A percentile compares a stretch with the other conserved stretches of the same genome.
Evolutionary conservation across 495 filamentous ascomycete species (phyloP).

Genomic region (Lentithecium fluviatile): DNA sequence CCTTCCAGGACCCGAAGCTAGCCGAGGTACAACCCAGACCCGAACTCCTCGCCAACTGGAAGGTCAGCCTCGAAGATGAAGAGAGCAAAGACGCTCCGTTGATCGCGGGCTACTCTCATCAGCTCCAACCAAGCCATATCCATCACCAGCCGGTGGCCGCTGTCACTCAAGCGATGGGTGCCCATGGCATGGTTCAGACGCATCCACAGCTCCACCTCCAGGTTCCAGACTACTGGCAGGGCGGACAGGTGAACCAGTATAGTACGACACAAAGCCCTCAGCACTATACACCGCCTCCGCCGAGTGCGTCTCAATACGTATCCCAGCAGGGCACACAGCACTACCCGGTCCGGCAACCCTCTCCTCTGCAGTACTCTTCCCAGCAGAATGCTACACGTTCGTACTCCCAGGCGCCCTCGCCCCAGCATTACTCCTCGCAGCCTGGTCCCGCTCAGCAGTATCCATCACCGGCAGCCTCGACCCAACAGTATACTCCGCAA

Average conservation of each 20-base stretch:
- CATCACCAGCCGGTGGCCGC: constrained; percentile 11
- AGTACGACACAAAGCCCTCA: constrained; percentile 3
- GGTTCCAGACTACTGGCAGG: constrained; percentile 24
- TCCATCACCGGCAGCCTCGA: neutral
- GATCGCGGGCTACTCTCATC: constrained; percentile 16
- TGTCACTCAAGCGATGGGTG: constrained; percentile 5
- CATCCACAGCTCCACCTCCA: constrained; percentile 19
- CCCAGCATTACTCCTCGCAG: constrained; percentile 1
- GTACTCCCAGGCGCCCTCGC: neutral
- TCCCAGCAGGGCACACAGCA: constrained; percentile 1
- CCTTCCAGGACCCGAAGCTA: constrained; percentile 53
- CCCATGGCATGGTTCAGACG: constrained; percentile 5
- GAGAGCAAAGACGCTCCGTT: constrained; percentile 25
- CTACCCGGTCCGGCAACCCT: neutral
- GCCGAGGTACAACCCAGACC: constrained; percentile 18
- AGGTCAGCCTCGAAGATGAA: constrained; percentile 32
- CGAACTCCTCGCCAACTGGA: constrained; percentile 29
- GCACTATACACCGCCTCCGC: constrained; percentile 18
- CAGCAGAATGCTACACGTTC: neutral
- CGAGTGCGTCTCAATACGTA: constrained; percentile 2
- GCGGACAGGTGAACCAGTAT: constrained; percentile 10
- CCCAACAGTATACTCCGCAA: constrained; percentile 6
- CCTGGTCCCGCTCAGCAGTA: neutral
- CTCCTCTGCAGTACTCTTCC: neutral
- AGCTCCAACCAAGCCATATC: constrained; percentile 8